phyloP scores from a whole-genome alignment of 345 rosid genomes.

The Ricinus communis region DNA sequence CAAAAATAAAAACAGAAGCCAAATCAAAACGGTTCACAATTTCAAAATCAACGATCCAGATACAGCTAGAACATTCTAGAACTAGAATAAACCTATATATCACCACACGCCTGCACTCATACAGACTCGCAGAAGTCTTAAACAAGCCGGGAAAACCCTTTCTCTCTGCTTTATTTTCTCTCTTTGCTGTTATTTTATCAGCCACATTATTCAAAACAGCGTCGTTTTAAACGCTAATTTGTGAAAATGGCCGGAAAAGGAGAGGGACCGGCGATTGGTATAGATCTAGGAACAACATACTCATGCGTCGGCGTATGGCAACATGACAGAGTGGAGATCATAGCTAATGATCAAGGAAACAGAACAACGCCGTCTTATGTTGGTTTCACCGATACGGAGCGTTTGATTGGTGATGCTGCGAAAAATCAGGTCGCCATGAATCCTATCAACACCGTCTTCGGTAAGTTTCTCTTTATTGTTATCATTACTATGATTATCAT shows the following conservation, averaged over 20 bases:
- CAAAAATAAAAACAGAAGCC: too few relatives aligned
- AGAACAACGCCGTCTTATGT: conserved; percentile 39
- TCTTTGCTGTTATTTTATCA: neutral
- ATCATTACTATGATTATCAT: too few relatives aligned
- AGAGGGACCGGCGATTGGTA: conserved; percentile 33
- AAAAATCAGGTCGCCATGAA: conserved; percentile 43
- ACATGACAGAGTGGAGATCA: conserved; percentile 34
- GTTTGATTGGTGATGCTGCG: too few relatives aligned
- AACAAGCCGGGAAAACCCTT: neutral
- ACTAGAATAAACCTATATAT: too few relatives aligned
- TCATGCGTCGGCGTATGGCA: conserved; percentile 39
- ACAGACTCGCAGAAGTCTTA: neutral
- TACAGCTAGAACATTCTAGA: conserved; percentile 34
- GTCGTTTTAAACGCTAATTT: neutral
- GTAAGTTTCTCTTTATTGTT: conserved; percentile 1
- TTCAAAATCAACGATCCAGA: conserved; percentile 17
- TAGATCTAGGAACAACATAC: conserved; percentile 34
- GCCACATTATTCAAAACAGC: neutral
- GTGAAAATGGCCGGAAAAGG: conserved; percentile 24
- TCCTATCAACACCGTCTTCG: conserved; percentile 36
- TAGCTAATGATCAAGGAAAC: conserved; percentile 37
- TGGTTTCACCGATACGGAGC: conserved; percentile 34
- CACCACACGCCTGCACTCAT: too few relatives aligned
- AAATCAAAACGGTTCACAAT: too few relatives aligned
- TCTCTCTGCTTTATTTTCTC: neutral